Percentiles rank a stretch among this genome's conserved stretches.
phyloP scores from a whole-genome alignment of 495 filamentous ascomycete species.

The Penicillium desertorum region DNA sequence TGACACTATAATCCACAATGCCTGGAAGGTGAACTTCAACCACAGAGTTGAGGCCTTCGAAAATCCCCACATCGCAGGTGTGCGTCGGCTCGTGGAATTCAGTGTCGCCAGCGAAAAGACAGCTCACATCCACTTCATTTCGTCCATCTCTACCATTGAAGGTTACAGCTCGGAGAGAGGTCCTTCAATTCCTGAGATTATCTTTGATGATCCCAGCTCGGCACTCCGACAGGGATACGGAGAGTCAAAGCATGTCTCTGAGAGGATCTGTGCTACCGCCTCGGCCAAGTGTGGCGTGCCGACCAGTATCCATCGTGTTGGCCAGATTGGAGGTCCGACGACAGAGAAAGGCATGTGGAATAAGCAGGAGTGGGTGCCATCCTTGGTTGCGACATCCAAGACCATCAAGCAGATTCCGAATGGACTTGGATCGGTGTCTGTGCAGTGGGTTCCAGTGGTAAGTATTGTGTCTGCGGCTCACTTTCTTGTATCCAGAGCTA shows the following conservation, averaged over 20 bases:
- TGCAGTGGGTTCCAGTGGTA: conserved; percentile 23
- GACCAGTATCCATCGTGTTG: conserved; percentile 51
- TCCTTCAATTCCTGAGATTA: conserved; percentile 35
- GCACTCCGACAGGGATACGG: conserved; percentile 12
- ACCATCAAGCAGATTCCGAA: conserved; percentile 7
- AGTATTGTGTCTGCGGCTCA: not conserved
- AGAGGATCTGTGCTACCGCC: conserved; percentile 50
- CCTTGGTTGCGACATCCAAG: conserved; percentile 29
- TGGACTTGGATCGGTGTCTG: not conserved
- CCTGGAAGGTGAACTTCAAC: conserved; percentile 64
- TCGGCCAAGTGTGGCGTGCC: conserved; percentile 37
- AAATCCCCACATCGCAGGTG: conserved; percentile 50
- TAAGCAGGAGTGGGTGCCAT: conserved; percentile 37
- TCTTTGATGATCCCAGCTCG: conserved; percentile 39
- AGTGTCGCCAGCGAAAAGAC: conserved; percentile 34
- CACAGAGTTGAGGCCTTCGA: conserved; percentile 51
- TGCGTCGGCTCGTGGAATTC: conserved; percentile 52
- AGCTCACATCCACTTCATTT: conserved; percentile 52
- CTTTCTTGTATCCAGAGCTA: too few relatives aligned
- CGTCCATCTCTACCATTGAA: conserved; percentile 46
- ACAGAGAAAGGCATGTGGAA: conserved; percentile 34
- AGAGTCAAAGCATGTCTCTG: conserved; percentile 54
- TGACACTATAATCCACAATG: conserved; percentile 57
- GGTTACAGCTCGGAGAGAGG: not conserved
- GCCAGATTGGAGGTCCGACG: conserved; percentile 56